Percentiles rank a stretch among this genome's conserved stretches.
Conservation (phyloP, 2,329 filamentous ascomycete genomes). For the Trichoderma sp. region DNA sequence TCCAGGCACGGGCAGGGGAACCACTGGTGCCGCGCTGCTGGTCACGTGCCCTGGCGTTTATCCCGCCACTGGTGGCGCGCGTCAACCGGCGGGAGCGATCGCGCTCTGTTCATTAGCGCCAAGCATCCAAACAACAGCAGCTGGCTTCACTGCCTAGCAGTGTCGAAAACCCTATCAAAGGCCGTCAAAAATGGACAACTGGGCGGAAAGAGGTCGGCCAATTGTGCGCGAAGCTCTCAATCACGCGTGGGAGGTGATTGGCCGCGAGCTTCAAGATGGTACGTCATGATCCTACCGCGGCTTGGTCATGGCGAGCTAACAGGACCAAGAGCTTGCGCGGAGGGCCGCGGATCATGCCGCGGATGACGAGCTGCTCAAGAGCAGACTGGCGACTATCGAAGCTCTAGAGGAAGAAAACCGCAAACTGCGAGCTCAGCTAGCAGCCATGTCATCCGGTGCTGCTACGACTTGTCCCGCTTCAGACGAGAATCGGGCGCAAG, state of each 20-base stretch:
- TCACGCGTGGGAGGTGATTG: conserved; percentile 46
- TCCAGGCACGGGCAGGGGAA: background rate
- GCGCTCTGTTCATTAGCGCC: conserved; percentile 8
- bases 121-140: background rate
- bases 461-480: background rate
- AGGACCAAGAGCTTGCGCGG: conserved; percentile 19
- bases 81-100: conserved; percentile 4
- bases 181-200: conserved; percentile 42
- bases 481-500: background rate
- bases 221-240: conserved; percentile 46
- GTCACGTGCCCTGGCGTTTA: conserved; percentile 26
- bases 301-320: conserved; percentile 21
- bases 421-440: conserved; percentile 45
- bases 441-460: background rate
- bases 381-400: conserved; percentile 36
- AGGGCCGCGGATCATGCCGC: background rate
- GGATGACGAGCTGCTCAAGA: conserved; percentile 15
- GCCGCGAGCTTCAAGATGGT: conserved; percentile 45
- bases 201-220: conserved; percentile 45
- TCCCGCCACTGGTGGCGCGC: conserved; percentile 11
- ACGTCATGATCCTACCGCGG: conserved; percentile 28
- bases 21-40: too few species aligned
- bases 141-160: background rate
- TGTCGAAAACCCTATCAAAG: background rate
- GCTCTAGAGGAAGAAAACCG: conserved; percentile 48